Evolutionary conservation across 1,284 basidiomycete genomes (phyloP), one percentile per base, ranked within the genome.

Genomic region (Cryptococcus wingfieldii): DNA sequence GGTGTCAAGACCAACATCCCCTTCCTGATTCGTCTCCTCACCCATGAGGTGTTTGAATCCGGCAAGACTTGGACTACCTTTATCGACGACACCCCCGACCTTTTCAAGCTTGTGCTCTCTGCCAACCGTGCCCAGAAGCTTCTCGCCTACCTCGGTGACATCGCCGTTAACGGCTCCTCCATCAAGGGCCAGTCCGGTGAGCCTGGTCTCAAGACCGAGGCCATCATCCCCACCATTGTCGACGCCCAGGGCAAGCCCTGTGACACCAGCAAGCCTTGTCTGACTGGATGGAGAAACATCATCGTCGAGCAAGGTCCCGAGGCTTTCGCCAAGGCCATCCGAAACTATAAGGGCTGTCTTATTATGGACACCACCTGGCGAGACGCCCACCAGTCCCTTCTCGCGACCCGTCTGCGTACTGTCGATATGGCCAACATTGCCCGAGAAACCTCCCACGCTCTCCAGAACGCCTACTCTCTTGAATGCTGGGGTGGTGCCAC

Each of bases 401-500:
- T 99, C 59, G 96, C 96, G 47, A 99, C 96, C 37, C 89, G 96
- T 66, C 83, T 99, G 63, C 86, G 96, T 65, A 98, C 96, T 19
- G 86, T 90, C 65, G 96, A 99, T 75, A 98, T 98, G 86, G 89
- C 88, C 70, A 98, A 98, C 80, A 97, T 99, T 66, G 96, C 96
- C 59, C 97, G 92, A 79, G 93, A 97, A 82, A 98, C 96, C 1
- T 90, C 87, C 69, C 88, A 90, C 77, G 95, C 94, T 8, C 82
- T 99, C 53, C 85, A 90, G 50, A 98, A 98, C 72, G 90, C 96
- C 19, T 99, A 93, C 81, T 89, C 89, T 72, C 79, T 99, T 64
- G 96, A 99, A 77, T 98, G 95, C 83, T 99, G 96, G 96, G 96
- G 96, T 72, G 96, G 96, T 64, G 96, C 96, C 47, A 98, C 96